Evolutionary conservation across 768 basidiomycete genomes (phyloP).

Genomic region (Kockovaella imperatae): DNA sequence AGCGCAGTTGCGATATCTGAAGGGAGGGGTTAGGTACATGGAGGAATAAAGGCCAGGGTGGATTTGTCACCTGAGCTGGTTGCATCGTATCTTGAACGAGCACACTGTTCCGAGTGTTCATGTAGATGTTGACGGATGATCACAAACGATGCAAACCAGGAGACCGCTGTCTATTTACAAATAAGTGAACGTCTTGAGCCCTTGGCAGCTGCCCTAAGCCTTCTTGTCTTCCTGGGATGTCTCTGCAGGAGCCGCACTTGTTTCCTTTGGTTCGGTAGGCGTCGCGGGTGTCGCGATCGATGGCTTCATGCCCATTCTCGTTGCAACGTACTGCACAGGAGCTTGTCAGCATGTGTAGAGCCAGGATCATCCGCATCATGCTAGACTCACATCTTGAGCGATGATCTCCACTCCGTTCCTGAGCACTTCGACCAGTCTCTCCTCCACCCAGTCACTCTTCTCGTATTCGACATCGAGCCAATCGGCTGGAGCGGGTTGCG

Average conservation of each 20-base stretch:
- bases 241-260: not conserved
- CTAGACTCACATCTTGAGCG: conserved; percentile 60
- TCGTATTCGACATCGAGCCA: conserved; percentile 87
- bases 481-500: conserved; percentile 70
- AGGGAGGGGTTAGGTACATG: conserved; percentile 26
- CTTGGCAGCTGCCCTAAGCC: not conserved
- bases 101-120: no score
- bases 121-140: no score
- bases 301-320: conserved; percentile 29
- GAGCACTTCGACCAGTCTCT: conserved; percentile 78
- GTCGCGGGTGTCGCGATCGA: conserved; percentile 7
- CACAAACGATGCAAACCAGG: no score
- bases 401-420: conserved; percentile 78
- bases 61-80: no score
- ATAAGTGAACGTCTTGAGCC: no score
- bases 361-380: conserved; percentile 3
- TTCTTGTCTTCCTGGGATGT: not conserved
- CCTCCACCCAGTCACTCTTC: conserved; percentile 82
- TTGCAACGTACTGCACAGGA: conserved; percentile 26
- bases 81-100: no score
- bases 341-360: no score
- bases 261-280: conserved; percentile 1
- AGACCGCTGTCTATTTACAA: no score
- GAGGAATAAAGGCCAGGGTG: no score
- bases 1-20: conserved; percentile 25